phyloP scores from a whole-genome alignment of 345 rosid genomes.

The Hirschfeldia incana region DNA sequence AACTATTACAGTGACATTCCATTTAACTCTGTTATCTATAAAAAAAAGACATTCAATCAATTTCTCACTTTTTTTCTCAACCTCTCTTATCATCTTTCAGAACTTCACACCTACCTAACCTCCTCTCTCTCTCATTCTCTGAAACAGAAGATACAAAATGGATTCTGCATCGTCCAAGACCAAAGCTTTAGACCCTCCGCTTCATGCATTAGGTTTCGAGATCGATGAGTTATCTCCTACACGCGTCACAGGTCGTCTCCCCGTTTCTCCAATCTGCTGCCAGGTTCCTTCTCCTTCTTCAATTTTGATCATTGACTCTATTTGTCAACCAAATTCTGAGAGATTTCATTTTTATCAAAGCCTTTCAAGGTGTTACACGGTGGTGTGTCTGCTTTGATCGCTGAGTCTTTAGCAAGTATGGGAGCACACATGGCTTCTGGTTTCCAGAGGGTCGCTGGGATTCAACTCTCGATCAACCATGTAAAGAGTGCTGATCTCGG shows the following conservation, averaged over 20 bases:
- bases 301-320: not conserved
- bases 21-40: not conserved
- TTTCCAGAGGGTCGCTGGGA: slow-evolving; percentile 74
- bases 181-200: slow-evolving; percentile 46
- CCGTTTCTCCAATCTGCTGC: slow-evolving; percentile 54
- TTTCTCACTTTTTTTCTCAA: not conserved
- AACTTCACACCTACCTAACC: not conserved
- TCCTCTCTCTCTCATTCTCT: not conserved
- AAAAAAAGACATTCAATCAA: not conserved
- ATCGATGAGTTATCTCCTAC: slow-evolving; percentile 53
- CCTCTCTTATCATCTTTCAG: slow-evolving; percentile 1
- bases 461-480: slow-evolving; percentile 82
- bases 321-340: not conserved
- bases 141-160: slow-evolving; percentile 27
- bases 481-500: slow-evolving; percentile 77
- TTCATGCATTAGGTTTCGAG: slow-evolving; percentile 57
- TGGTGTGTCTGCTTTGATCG: slow-evolving; percentile 87
- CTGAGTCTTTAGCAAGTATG: slow-evolving; percentile 82
- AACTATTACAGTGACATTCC: not conserved
- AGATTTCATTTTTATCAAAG: slow-evolving; percentile 25
- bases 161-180: slow-evolving; percentile 44
- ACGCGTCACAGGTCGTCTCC: slow-evolving; percentile 67
- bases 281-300: slow-evolving; percentile 47
- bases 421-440: slow-evolving; percentile 93
- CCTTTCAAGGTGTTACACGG: slow-evolving; percentile 96